These are phyloP conservation scores for Polygonum aviculare DNA, from an alignment of 148 eudicot species.

Conservation along the genomic window DNA sequence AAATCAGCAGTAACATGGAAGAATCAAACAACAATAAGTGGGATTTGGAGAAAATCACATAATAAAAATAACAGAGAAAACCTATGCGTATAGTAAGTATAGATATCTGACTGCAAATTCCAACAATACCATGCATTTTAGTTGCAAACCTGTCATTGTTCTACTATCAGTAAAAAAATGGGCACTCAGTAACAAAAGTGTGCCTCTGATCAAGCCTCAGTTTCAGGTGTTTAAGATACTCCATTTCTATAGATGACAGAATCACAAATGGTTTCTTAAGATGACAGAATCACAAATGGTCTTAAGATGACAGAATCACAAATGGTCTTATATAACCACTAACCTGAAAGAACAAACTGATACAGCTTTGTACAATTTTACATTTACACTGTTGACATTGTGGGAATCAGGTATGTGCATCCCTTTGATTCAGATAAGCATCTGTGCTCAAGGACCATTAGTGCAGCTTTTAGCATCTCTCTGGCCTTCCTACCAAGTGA, in stretches of 20 bases:
- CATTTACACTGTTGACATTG: background rate
- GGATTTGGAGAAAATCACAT: too few relatives aligned
- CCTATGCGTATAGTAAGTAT: too few relatives aligned
- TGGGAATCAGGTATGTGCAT: background rate
- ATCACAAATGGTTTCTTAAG: background rate
- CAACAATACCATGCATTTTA: too few relatives aligned
- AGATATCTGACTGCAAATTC: too few relatives aligned
- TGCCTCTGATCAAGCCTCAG: background rate
- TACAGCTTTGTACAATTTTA: conserved; percentile 5
- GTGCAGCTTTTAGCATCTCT: conserved; percentile 68
- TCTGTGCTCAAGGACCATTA: conserved; percentile 41
- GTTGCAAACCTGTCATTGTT: too few relatives aligned
- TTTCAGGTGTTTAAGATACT: background rate
- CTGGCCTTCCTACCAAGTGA: conserved; percentile 89
- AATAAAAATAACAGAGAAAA: too few relatives aligned
- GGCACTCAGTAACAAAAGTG: too few relatives aligned
- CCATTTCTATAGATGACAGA: background rate
- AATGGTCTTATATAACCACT: background rate
- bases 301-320: background rate
- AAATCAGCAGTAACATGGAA: too few relatives aligned
- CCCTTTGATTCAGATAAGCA: background rate
- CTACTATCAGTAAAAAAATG: too few relatives aligned
- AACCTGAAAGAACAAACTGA: background rate
- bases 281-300: too few relatives aligned
- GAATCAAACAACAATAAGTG: too few relatives aligned